phyloP scores from a whole-genome alignment of 2,329 filamentous ascomycete species.

The Scorias spongiosa region DNA sequence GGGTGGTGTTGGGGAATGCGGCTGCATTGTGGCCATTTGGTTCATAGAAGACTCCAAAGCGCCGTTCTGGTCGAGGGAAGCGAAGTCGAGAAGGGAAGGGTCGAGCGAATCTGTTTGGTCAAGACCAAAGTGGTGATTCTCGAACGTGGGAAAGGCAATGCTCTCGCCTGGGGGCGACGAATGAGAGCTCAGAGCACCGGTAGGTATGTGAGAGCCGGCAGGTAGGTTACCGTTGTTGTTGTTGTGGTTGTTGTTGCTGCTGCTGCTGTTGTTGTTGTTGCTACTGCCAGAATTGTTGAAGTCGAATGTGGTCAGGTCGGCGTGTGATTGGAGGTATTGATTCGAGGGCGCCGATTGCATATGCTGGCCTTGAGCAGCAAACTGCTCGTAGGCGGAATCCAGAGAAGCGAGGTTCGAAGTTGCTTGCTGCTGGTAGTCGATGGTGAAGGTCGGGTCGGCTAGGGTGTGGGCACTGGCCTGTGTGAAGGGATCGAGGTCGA shows the following conservation, averaged over 20 bases:
- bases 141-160: conserved; percentile 38
- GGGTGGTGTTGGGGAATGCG: conserved; percentile 38
- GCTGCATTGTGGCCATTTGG: conserved; percentile 35
- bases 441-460: conserved; percentile 24
- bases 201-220: conserved; percentile 14
- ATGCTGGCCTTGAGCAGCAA: conserved; percentile 6
- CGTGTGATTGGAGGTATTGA: neutral
- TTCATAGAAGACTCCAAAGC: conserved; percentile 28
- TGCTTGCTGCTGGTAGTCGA: conserved; percentile 28
- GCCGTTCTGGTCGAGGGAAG: conserved; percentile 23
- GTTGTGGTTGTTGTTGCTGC: conserved; percentile 37
- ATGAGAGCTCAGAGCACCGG: conserved; percentile 6
- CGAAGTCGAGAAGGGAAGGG: conserved; percentile 42
- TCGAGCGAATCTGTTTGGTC: conserved; percentile 42
- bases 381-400: conserved; percentile 19
- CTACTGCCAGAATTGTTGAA: conserved; percentile 33
- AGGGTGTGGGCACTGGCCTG: conserved; percentile 15
- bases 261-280: conserved; percentile 32
- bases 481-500: conserved; percentile 22
- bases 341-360: neutral
- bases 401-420: conserved; percentile 23
- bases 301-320: conserved; percentile 8
- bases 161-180: conserved; percentile 21
- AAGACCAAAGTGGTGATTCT: conserved; percentile 39
- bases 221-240: conserved; percentile 4